Percentiles rank a stretch among this genome's conserved stretches.
Conservation (phyloP, 805 yeast genomes). For the Saccharomycopsis sp. region DNA sequence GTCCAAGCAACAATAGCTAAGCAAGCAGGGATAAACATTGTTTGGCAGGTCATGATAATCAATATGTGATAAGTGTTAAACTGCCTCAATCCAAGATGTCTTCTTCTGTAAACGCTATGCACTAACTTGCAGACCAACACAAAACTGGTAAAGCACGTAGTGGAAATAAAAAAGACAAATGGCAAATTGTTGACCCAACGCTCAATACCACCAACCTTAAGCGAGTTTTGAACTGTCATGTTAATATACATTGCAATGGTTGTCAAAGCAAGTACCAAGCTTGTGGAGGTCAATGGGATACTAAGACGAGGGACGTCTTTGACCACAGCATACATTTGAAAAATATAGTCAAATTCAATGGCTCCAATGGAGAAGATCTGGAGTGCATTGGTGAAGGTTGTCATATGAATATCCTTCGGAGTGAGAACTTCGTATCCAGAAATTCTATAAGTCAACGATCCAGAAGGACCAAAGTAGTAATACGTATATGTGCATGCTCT, state of each 20-base stretch:
- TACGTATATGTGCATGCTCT: slow-evolving; percentile 55
- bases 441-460: slow-evolving; percentile 40
- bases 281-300: neutral
- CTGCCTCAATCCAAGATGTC: slow-evolving; percentile 71
- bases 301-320: slow-evolving; percentile 33
- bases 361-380: slow-evolving; percentile 52
- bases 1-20: slow-evolving; percentile 53
- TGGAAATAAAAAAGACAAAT: slow-evolving; percentile 57
- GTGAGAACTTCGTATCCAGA: slow-evolving; percentile 36
- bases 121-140: slow-evolving; percentile 59
- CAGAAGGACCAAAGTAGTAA: slow-evolving; percentile 47
- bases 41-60: slow-evolving; percentile 74
- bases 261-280: slow-evolving; percentile 34
- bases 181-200: slow-evolving; percentile 46
- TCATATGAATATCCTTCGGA: slow-evolving; percentile 35
- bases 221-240: slow-evolving; percentile 40
- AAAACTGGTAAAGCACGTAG: slow-evolving; percentile 56
- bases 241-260: slow-evolving; percentile 55
- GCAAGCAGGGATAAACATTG: slow-evolving; percentile 72
- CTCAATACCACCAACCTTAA: slow-evolving; percentile 19
- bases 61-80: slow-evolving; percentile 78
- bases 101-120: slow-evolving; percentile 64
- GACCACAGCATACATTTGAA: slow-evolving; percentile 70
- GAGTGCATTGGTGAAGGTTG: slow-evolving; percentile 57
- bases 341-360: slow-evolving; percentile 59